Evolutionary conservation across 2,329 filamentous ascomycete species (phyloP).

Genomic region (Aspergillus sp.): DNA sequence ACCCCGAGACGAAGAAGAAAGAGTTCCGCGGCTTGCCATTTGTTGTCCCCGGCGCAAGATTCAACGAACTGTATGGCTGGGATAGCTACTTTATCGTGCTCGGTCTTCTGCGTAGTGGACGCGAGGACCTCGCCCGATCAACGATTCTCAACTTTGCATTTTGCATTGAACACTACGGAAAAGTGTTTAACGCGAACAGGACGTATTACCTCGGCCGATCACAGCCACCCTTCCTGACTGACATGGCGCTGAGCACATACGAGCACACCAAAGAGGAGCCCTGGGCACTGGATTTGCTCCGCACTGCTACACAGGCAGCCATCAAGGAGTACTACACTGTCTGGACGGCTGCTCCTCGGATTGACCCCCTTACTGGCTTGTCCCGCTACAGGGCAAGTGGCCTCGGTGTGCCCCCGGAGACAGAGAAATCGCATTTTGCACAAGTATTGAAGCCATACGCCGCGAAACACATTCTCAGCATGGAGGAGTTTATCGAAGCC

Average conservation of each 20-base stretch:
- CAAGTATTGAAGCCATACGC: constrained; percentile 82
- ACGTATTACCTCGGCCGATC: constrained; percentile 95
- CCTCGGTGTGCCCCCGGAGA: constrained; percentile 86
- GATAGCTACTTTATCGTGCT: constrained; percentile 98
- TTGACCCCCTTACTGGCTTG: constrained; percentile 76
- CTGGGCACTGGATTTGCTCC: constrained; percentile 79
- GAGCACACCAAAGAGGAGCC: constrained; percentile 89
- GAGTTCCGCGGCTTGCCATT: constrained; percentile 83
- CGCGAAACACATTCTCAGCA: constrained; percentile 79
- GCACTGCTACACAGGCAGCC: constrained; percentile 78
- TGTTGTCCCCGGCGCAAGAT: constrained; percentile 91
- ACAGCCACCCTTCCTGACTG: constrained; percentile 94
- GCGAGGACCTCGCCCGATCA: constrained; percentile 83
- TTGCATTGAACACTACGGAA: constrained; percentile 97
- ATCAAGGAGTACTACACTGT: constrained; percentile 96
- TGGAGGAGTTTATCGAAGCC: constrained; percentile 81
- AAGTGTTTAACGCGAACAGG: constrained; percentile 95
- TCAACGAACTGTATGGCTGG: constrained; percentile 99
- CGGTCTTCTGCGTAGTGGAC: constrained; percentile 82
- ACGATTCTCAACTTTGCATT: constrained; percentile 98
- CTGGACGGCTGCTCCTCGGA: constrained; percentile 78
- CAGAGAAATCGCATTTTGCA: constrained; percentile 82
- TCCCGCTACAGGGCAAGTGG: constrained; percentile 86
- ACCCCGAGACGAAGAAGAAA: constrained; percentile 70
- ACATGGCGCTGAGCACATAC: constrained; percentile 93